A percentile compares a stretch with the other conserved stretches of the same genome.
Evolutionary conservation across 345 rosid species (phyloP).

Genomic region (Gossypium longicalyx): DNA sequence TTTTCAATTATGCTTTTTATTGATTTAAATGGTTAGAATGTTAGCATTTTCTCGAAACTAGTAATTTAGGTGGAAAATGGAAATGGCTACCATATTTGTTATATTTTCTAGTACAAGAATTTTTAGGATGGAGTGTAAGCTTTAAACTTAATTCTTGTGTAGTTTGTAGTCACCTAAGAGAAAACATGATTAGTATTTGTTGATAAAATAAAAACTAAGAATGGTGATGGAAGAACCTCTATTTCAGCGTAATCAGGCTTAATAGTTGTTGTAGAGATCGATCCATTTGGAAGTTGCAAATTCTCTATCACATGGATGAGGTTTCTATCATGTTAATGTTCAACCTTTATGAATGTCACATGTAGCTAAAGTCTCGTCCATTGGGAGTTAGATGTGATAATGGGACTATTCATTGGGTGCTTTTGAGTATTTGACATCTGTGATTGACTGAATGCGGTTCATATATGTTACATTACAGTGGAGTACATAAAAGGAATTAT

Average conservation of each 20-base stretch:
- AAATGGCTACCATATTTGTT: neutral
- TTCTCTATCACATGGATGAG: neutral
- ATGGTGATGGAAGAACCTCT: neutral
- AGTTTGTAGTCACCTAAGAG: neutral
- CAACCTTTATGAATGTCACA: neutral
- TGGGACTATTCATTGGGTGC: neutral
- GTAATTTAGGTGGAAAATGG: neutral
- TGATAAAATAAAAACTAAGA: neutral
- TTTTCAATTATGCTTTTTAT: neutral
- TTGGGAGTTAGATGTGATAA: neutral
- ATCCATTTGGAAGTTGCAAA: neutral
- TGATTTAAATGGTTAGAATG: neutral
- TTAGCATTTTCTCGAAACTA: neutral
- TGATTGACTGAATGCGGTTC: neutral
- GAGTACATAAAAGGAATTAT: neutral
- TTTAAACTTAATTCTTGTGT: neutral
- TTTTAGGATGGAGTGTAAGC: neutral
- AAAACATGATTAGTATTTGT: neutral
- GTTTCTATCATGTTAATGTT: neutral
- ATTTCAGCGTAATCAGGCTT: neutral
- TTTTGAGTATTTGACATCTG: conserved; percentile 5
- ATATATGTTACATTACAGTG: neutral
- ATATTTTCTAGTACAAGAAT: neutral
- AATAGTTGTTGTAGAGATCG: neutral
- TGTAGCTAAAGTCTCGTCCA: neutral